Base-by-base conservation (phyloP, 2,329 filamentous ascomycete species). In the Diplodia scrobiculata region DNA sequence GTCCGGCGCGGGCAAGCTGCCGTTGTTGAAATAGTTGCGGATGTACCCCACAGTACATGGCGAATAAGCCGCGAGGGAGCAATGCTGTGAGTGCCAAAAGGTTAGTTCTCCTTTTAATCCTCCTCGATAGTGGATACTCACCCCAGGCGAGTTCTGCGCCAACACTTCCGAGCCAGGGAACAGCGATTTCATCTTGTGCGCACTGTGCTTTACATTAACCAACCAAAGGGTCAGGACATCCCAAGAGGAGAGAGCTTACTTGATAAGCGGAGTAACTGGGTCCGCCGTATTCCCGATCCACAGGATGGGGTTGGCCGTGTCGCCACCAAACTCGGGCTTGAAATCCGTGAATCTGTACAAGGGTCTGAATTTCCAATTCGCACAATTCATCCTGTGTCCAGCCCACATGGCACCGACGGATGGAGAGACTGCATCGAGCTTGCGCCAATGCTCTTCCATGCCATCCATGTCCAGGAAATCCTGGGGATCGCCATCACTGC, bases 261-360 rank as follows among this genome's bases (percentile, higher is more conserved):
- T 80, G 51, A 71, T 69, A 5, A 87, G 73, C 2, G 86, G 85
- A 0, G 85, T 88, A 0, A 88, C 84, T 0, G 87, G 86, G 66
- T 88, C 86, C 14, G 83, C 78, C 0, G 81, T 83, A 70, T 84
- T 87, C 41, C 82, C 83, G 13, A 87, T 75, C 71, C 86, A 84
- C 6, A 88, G 78, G 36, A 88, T 76, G 0, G 86, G 86, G 68
- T 84, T 80, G 5, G 79, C 77, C 5, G 82, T 85, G 29, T 80
- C 76, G 67, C 70, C 75, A 7, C 72, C 71, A 66, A 71, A 73
- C 0, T 65, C 66, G 11, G 68, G 71, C 25, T 68, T 68, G 58
- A 36, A 62, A 27, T 62, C 58, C 1, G 58, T 62, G 66, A 77
- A 81, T 51, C 71, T 73, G 67, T 76, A 72, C 10, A 68, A 67